Percentiles rank a stretch among this genome's conserved stretches.
Conservation (phyloP, 495 filamentous ascomycete species). For the Trichoderma asperelloides region DNA sequence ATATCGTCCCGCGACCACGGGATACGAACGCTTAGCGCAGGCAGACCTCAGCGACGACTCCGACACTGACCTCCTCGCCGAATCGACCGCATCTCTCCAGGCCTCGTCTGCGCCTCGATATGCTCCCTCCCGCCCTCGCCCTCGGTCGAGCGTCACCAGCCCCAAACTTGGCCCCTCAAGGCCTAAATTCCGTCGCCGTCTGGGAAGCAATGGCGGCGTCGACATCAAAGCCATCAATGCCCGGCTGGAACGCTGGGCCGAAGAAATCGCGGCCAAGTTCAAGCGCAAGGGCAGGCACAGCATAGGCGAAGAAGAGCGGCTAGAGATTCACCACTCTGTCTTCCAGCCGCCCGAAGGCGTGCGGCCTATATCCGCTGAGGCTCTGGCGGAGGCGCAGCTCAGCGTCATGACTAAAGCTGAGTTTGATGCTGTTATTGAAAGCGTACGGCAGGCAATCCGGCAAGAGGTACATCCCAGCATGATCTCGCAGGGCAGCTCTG, state of each 20-base stretch:
- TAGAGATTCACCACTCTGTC: conserved; percentile 96
- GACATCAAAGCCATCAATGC: conserved; percentile 99
- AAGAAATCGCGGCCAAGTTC: conserved; percentile 96
- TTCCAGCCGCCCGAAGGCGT: conserved; percentile 87
- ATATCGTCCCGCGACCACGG: conserved; percentile 65
- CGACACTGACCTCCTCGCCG: conserved; percentile 50
- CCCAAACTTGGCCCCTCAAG: conserved; percentile 31
- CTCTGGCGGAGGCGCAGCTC: conserved; percentile 46
- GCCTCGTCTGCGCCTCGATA: conserved; percentile 59
- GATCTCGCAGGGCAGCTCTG: conserved; percentile 94
- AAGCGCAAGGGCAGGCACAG: conserved; percentile 78
- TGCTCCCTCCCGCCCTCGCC: conserved; percentile 49
- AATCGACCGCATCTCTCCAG: conserved; percentile 45
- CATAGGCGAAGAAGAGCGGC: conserved; percentile 65
- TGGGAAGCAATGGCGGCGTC: conserved; percentile 80
- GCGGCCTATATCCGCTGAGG: conserved; percentile 66
- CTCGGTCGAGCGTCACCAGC: conserved; percentile 49
- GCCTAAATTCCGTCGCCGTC: conserved; percentile 41
- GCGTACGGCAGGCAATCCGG: conserved; percentile 80
- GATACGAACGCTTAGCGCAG: conserved; percentile 87
- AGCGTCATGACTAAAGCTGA: conserved; percentile 61
- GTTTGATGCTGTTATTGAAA: conserved; percentile 86
- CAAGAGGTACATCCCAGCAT: conserved; percentile 87
- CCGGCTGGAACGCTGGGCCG: conserved; percentile 89
- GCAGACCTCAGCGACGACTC: conserved; percentile 81